Conservation (phyloP, 129 eudicot genomes). For the Arctium lappa region DNA sequence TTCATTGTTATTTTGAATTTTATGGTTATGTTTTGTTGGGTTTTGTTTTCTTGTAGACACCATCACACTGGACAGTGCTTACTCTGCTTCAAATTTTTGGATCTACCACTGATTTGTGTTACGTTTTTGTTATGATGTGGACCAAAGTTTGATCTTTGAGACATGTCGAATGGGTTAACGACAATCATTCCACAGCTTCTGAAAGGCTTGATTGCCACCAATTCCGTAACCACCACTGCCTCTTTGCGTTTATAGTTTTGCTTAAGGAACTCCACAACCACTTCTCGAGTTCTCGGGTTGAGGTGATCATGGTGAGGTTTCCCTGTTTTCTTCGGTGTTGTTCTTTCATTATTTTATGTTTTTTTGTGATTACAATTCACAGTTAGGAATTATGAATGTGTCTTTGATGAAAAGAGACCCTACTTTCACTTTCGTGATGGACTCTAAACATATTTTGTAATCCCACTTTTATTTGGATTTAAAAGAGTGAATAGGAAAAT, state of each 20-base stretch:
- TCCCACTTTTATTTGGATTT: neutral
- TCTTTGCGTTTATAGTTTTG: too few species aligned
- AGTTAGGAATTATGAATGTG: neutral
- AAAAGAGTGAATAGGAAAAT: neutral
- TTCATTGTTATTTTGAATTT: neutral
- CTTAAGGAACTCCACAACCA: too few species aligned
- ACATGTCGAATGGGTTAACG: constrained; percentile 8
- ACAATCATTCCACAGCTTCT: constrained; percentile 10
- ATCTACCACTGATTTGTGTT: neutral
- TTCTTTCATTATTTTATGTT: neutral
- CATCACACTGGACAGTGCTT: neutral
- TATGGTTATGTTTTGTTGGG: neutral
- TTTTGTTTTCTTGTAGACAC: neutral
- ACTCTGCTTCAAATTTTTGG: neutral
- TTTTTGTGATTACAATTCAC: neutral
- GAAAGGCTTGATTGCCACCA: neutral
- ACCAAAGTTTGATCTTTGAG: constrained; percentile 9
- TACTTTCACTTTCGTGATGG: neutral
- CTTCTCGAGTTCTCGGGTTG: too few species aligned
- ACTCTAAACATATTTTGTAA: neutral
- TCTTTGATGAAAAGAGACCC: neutral
- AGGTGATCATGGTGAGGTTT: constrained; percentile 17
- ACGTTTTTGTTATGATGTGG: constrained; percentile 11
- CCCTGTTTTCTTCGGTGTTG: neutral
- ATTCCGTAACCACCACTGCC: neutral